These are phyloP conservation scores for Ophiostoma montium DNA, from an alignment of 2,329 filamentous ascomycete species.

Conservation along the genomic window DNA sequence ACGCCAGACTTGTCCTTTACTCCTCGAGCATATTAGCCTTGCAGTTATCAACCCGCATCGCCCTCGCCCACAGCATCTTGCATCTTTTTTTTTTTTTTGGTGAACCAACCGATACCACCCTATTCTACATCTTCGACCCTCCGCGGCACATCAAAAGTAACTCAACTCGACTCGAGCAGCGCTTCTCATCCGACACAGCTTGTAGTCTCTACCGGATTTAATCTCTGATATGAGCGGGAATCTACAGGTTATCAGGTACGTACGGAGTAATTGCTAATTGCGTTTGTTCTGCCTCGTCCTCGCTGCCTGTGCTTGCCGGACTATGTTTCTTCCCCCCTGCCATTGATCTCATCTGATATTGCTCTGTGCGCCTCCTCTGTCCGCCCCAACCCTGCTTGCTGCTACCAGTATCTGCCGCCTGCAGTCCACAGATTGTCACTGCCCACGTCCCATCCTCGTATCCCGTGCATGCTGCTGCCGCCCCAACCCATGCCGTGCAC, in stretches of 20 bases:
- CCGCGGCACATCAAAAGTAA: not conserved
- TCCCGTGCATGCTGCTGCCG: constrained; percentile 3
- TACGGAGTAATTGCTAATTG: not conserved
- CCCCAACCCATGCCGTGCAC: constrained; percentile 7
- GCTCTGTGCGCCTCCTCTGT: not conserved
- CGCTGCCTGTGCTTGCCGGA: not conserved
- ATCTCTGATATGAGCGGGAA: constrained; percentile 49
- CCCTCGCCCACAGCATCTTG: not conserved
- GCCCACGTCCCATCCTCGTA: not conserved
- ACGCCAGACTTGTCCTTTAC: not conserved
- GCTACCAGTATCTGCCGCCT: no score
- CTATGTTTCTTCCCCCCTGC: no score
- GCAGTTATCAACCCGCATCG: not conserved
- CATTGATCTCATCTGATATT: no score
- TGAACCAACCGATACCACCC: constrained; percentile 3
- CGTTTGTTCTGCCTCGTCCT: constrained; percentile 1
- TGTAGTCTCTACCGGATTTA: not conserved
- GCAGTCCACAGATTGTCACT: not conserved
- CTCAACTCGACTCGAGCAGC: not conserved
- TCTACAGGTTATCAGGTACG: constrained; percentile 37
- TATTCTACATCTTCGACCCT: not conserved
- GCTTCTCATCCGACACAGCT: not conserved
- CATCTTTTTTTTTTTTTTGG: not conserved
- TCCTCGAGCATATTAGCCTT: not conserved
- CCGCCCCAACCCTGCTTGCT: no score